phyloP scores from a whole-genome alignment of 2,329 filamentous ascomycete genomes.

The Penicillium nordicum region DNA sequence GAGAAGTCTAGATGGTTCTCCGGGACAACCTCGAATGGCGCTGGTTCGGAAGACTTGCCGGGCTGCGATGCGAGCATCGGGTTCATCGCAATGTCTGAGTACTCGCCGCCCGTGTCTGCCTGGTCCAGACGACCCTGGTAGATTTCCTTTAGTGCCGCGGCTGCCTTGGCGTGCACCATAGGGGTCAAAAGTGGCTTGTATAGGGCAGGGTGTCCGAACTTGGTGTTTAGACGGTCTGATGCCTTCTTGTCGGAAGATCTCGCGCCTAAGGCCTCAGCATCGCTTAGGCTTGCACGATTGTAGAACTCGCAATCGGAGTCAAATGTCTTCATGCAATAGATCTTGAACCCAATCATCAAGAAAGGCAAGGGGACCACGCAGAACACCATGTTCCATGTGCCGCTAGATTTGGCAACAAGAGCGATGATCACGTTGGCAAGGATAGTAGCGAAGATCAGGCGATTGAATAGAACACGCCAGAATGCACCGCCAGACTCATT shows the following conservation, averaged over 20 bases:
- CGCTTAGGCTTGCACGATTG: slow-evolving; percentile 60
- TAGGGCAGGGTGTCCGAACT: slow-evolving; percentile 86
- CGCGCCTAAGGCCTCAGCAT: slow-evolving; percentile 44
- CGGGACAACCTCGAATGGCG: slow-evolving; percentile 85
- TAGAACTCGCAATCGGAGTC: slow-evolving; percentile 80
- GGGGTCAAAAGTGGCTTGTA: slow-evolving; percentile 88
- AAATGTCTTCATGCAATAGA: slow-evolving; percentile 72
- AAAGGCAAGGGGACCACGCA: slow-evolving; percentile 72
- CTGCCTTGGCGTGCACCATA: slow-evolving; percentile 90
- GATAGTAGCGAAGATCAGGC: slow-evolving; percentile 78
- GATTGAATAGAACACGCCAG: slow-evolving; percentile 89
- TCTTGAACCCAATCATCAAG: slow-evolving; percentile 77
- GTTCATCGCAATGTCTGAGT: slow-evolving; percentile 78
- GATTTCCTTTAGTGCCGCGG: slow-evolving; percentile 78
- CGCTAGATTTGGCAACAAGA: slow-evolving; percentile 68
- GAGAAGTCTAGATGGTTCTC: slow-evolving; percentile 85
- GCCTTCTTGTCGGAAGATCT: slow-evolving; percentile 40
- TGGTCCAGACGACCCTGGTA: slow-evolving; percentile 76
- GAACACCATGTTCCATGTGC: slow-evolving; percentile 64
- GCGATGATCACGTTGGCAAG: slow-evolving; percentile 76
- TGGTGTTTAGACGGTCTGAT: slow-evolving; percentile 65
- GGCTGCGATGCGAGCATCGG: slow-evolving; percentile 64
- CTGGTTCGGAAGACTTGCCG: slow-evolving; percentile 53
- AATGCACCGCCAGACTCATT: slow-evolving; percentile 91
- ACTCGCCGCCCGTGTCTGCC: slow-evolving; percentile 38